These are phyloP conservation scores for Syzygium aromaticum DNA, from an alignment of 345 rosid species.

Conservation along the genomic window DNA sequence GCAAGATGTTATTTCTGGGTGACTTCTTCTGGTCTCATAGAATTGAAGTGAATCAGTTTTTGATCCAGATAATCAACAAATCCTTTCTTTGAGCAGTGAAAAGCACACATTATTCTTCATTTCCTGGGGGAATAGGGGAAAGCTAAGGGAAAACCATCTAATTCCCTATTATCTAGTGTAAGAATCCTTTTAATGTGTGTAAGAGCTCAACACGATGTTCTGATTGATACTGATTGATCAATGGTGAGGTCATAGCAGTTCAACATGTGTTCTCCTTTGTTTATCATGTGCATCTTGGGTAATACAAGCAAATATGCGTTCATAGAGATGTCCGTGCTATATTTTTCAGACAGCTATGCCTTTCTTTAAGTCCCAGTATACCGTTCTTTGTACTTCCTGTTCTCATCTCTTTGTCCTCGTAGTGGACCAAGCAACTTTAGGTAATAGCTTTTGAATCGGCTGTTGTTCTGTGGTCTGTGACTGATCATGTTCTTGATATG, in stretches of 20 bases:
- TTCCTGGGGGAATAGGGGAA: not conserved
- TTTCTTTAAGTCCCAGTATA: not conserved
- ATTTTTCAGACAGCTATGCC: conserved; percentile 2
- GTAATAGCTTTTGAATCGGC: not conserved
- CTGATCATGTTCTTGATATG: not conserved
- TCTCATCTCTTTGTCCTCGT: not conserved
- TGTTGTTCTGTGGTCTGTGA: not conserved
- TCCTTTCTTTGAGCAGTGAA: not conserved
- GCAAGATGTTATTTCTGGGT: not conserved
- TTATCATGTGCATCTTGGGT: not conserved
- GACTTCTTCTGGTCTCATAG: not conserved
- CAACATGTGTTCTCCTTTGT: not conserved
- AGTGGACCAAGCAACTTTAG: not conserved
- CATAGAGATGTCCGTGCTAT: not conserved
- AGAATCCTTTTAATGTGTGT: not conserved
- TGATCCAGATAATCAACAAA: not conserved
- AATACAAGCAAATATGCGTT: not conserved
- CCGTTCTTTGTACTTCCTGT: not conserved
- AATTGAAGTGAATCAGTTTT: not conserved
- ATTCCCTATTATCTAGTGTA: not conserved
- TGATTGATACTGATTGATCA: not conserved
- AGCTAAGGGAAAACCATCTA: not conserved
- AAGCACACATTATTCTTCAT: not conserved
- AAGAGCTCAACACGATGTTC: not conserved
- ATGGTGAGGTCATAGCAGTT: not conserved